Conservation (phyloP, 2,329 filamentous ascomycete genomes). For the Rachicladosporium sp. region DNA sequence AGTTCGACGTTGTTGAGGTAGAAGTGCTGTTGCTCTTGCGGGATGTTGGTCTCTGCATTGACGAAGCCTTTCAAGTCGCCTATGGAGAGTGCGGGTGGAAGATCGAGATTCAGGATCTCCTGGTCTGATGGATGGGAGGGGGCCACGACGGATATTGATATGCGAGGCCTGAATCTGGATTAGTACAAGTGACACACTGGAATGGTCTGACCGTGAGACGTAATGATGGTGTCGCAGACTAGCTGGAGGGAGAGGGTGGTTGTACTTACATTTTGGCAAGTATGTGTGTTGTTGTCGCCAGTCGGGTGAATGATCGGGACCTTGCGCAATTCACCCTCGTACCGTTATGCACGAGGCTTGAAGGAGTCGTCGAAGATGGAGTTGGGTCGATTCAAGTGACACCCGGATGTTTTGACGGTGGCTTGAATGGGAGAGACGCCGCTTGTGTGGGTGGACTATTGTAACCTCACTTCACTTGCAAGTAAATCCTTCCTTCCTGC, state of each 20-base stretch:
- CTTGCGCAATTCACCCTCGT: no score
- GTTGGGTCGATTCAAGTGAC: background rate
- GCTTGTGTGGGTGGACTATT: no score
- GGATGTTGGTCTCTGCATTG: constrained; percentile 67
- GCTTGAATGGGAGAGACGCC: no score
- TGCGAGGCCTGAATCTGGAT: constrained; percentile 50
- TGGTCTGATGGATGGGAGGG: constrained; percentile 54
- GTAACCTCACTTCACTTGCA: no score
- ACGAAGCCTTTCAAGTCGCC: constrained; percentile 79
- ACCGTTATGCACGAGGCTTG: background rate
- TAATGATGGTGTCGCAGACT: constrained; percentile 5
- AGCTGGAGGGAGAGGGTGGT: background rate
- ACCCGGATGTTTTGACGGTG: background rate
- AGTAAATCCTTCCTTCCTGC: no score
- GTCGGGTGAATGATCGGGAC: no score
- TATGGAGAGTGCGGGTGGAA: constrained; percentile 70
- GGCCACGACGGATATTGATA: constrained; percentile 75
- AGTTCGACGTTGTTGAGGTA: constrained; percentile 83
- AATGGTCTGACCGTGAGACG: constrained; percentile 19
- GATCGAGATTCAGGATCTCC: constrained; percentile 69
- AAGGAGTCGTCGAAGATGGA: background rate
- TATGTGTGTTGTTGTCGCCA: no score
- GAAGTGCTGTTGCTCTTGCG: constrained; percentile 63
- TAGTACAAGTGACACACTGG: constrained; percentile 14
- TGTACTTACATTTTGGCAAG: constrained; percentile 4